Base-by-base conservation (phyloP, 2,329 filamentous ascomycete genomes). In the Hymenoscyphus occultus region DNA sequence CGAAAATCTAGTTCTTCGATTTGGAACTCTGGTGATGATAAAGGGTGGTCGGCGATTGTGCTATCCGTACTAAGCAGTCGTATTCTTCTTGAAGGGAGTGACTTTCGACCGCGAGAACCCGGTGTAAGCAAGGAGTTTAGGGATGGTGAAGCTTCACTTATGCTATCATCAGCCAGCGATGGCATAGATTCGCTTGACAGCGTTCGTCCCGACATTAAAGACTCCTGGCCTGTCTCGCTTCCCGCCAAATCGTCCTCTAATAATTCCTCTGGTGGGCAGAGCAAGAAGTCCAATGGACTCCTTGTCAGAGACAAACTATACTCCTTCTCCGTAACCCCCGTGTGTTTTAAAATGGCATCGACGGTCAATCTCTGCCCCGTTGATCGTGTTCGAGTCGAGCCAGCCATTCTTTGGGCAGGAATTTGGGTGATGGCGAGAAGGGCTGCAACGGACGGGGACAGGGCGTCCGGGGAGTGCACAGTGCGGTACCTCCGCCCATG, bases 361-460 rank as follows among this genome's bases (percentile, higher is more conserved):
- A 86, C 81, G 0, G 84, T 86, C 77, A 87, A 79, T 60, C 78
- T 76, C 62, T 74, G 74, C 13, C 68, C 56, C 58, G 69, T 61
- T 19, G 62, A 69, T 35, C 67, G 66, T 56, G 60, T 64, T 51
- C 71, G 71, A 42, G 62, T 42, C 39, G 61, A 69, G 13, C 60
- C 39, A 35, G 66, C 68, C 54, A 64, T 74, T 63, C 77, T 80
- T 69, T 80, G 76, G 60, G 82, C 75, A 69, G 79, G 86, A 60
- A 89, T 89, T 67, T 81, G 83, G 39, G 86, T 89, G 62, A 86
- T 79, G 39, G 86, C 86, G 40, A 89, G 78, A 35, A 89, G 77
- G 13, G 85, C 84, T 5, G 85, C 85, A 35, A 89, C 81, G 0
- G 85, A 86, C 0, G 86, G 81, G 5, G 86, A 83, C 28, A 89